A percentile compares a stretch with the other conserved stretches of the same genome.
These are phyloP conservation scores for Blastomyces gilchristii DNA, from an alignment of 2,329 filamentous ascomycete genomes.

Conservation along the genomic window DNA sequence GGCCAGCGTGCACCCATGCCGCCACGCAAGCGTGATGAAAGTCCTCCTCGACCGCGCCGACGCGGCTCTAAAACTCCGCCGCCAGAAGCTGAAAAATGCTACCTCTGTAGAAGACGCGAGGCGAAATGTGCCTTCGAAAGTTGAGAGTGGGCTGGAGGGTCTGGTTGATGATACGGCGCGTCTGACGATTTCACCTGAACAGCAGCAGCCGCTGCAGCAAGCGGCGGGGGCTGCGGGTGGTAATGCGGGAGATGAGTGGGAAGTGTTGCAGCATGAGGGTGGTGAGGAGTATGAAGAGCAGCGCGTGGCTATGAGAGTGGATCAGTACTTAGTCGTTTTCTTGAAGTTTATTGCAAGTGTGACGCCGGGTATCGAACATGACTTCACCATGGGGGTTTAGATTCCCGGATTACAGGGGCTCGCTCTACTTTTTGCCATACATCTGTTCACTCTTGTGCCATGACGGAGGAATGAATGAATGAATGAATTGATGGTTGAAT, in stretches of 20 bases:
- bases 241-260: slow-evolving; percentile 51
- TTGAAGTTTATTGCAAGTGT: slow-evolving; percentile 71
- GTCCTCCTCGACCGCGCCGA: slow-evolving; percentile 90
- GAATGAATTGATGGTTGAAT: neutral
- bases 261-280: slow-evolving; percentile 45
- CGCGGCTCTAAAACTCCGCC: slow-evolving; percentile 76
- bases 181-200: slow-evolving; percentile 48
- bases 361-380: slow-evolving; percentile 92
- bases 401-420: neutral
- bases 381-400: slow-evolving; percentile 91
- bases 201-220: slow-evolving; percentile 22
- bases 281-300: slow-evolving; percentile 39
- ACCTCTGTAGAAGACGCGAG: slow-evolving; percentile 36
- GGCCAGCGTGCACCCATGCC: slow-evolving; percentile 93
- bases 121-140: slow-evolving; percentile 37
- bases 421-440: neutral
- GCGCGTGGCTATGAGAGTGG: slow-evolving; percentile 39
- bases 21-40: slow-evolving; percentile 97
- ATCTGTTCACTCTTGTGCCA: neutral
- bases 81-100: slow-evolving; percentile 64
- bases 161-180: slow-evolving; percentile 71
- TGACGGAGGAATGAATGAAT: neutral
- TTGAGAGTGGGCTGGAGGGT: slow-evolving; percentile 62
- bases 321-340: slow-evolving; percentile 44
- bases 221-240: slow-evolving; percentile 31